Evolutionary conservation across 768 basidiomycete genomes (phyloP).

Genomic region (Hortiboletus campestris): DNA sequence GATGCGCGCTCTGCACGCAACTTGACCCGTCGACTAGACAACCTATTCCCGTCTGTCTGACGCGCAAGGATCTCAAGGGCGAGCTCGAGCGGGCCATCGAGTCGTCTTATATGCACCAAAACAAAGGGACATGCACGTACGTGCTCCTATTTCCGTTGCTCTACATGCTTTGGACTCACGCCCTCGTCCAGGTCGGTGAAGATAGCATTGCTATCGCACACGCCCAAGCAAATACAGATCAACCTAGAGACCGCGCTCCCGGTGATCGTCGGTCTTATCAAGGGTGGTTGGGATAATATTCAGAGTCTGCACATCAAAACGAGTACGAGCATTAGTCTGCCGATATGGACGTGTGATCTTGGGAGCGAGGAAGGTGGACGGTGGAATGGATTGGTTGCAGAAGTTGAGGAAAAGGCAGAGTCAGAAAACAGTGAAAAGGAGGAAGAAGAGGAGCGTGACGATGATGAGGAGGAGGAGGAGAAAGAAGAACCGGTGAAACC

Average conservation of each 20-base stretch:
- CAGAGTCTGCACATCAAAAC: constrained; percentile 91
- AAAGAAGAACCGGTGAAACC: background rate
- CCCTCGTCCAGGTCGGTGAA: constrained; percentile 67
- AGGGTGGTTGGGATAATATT: constrained; percentile 87
- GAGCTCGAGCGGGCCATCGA: constrained; percentile 92
- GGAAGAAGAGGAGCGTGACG: background rate
- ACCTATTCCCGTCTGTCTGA: constrained; percentile 91
- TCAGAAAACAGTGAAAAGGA: background rate
- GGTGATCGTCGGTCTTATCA: constrained; percentile 63
- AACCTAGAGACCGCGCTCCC: constrained; percentile 83
- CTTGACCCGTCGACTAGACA: constrained; percentile 51
- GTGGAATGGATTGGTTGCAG: constrained; percentile 28
- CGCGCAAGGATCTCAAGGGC: constrained; percentile 84
- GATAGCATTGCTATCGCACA: constrained; percentile 72
- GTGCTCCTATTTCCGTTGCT: constrained; percentile 30
- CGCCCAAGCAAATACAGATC: constrained; percentile 66
- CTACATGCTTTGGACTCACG: background rate
- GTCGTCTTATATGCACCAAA: constrained; percentile 95
- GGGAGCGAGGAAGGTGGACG: constrained; percentile 41
- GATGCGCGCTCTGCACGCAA: background rate
- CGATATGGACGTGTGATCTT: constrained; percentile 86
- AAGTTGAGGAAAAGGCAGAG: constrained; percentile 2
- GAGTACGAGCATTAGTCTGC: constrained; percentile 76
- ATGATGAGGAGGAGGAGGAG: background rate
- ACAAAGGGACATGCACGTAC: constrained; percentile 89